Percentiles rank a stretch among this genome's conserved stretches.
Evolutionary conservation across 768 basidiomycete species (phyloP).

Genomic region (Collybia sordida): DNA sequence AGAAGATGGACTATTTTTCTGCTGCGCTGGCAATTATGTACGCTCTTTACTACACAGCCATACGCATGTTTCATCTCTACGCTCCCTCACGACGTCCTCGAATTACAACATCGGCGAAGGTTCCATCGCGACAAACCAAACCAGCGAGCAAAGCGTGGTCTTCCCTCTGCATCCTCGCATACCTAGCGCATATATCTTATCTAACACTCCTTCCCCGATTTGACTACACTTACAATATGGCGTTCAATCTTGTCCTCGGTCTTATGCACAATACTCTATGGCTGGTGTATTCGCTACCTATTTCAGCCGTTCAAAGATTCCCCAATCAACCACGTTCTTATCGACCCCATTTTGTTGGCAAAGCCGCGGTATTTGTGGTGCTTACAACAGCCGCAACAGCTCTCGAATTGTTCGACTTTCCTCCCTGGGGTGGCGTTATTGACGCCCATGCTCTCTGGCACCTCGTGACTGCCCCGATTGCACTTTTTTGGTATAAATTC

Average conservation of each 20-base stretch:
- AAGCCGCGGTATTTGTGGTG: slow-evolving; percentile 60
- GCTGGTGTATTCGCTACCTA: slow-evolving; percentile 67
- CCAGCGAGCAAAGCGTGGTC: slow-evolving; percentile 39
- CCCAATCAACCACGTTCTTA: slow-evolving; percentile 54
- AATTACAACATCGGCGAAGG: slow-evolving; percentile 20
- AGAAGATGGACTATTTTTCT: slow-evolving; percentile 94
- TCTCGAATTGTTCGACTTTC: slow-evolving; percentile 91
- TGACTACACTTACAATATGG: slow-evolving; percentile 93
- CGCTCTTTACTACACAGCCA: slow-evolving; percentile 73
- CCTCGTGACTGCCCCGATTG: slow-evolving; percentile 75
- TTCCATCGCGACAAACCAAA: slow-evolving; percentile 13
- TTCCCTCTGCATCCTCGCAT: slow-evolving; percentile 52
- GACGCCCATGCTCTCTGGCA: slow-evolving; percentile 98
- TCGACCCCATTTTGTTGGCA: slow-evolving; percentile 52
- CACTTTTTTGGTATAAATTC: slow-evolving; percentile 84
- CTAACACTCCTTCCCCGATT: slow-evolving; percentile 75
- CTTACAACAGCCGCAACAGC: slow-evolving; percentile 73
- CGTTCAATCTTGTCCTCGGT: slow-evolving; percentile 77
- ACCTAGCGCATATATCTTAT: slow-evolving; percentile 76
- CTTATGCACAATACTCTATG: slow-evolving; percentile 80
- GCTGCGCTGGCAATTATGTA: slow-evolving; percentile 84
- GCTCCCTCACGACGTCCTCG: slow-evolving; percentile 30
- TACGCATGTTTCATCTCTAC: slow-evolving; percentile 80
- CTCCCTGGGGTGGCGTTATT: slow-evolving; percentile 69
- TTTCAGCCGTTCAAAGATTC: slow-evolving; percentile 53